Evolutionary conservation across 768 basidiomycete genomes (phyloP).

Genomic region (Grammothele lineata): DNA sequence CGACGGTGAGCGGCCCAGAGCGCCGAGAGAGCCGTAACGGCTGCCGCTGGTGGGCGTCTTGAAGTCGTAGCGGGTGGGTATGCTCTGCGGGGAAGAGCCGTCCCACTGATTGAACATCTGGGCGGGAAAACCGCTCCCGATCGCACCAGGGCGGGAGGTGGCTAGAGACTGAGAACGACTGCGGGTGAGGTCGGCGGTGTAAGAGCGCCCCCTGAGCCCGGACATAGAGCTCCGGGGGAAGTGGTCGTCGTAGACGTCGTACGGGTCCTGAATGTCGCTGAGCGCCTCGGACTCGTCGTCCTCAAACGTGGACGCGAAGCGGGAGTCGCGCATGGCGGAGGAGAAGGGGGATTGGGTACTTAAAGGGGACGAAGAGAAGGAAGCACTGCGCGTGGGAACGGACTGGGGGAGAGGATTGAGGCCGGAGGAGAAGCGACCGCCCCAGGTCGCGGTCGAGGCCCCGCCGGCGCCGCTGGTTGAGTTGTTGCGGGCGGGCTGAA

Average conservation of each 20-base stretch:
- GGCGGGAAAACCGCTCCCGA: conserved; percentile 46
- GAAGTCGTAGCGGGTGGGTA: conserved; percentile 51
- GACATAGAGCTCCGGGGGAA: conserved; percentile 41
- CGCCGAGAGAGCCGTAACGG: conserved; percentile 62
- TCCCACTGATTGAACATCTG: conserved; percentile 43
- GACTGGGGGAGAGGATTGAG: conserved; percentile 48
- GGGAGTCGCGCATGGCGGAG: conserved; percentile 60
- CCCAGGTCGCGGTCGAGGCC: conserved; percentile 1
- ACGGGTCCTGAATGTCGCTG: conserved; percentile 44
- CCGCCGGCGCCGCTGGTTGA: conserved; percentile 33
- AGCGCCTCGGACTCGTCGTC: conserved; percentile 71
- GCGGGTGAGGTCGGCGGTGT: conserved; percentile 58
- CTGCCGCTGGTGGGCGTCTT: conserved; percentile 57
- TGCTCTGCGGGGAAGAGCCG: conserved; percentile 55
- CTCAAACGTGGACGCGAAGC: conserved; percentile 76
- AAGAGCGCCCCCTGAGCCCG: conserved; percentile 44
- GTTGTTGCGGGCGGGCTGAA: conserved; percentile 48
- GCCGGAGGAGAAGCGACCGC: conserved; percentile 35
- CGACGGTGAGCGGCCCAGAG: conserved; percentile 51
- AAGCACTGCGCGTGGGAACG: conserved; percentile 62
- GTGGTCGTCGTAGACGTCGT: conserved; percentile 45
- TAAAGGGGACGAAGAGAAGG: conserved; percentile 48
- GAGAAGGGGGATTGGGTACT: conserved; percentile 49
- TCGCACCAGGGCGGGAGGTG: conserved; percentile 48
- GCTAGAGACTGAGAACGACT: conserved; percentile 78